phyloP scores from a whole-genome alignment of 495 filamentous ascomycete species.

The Aspergillus leporis region DNA sequence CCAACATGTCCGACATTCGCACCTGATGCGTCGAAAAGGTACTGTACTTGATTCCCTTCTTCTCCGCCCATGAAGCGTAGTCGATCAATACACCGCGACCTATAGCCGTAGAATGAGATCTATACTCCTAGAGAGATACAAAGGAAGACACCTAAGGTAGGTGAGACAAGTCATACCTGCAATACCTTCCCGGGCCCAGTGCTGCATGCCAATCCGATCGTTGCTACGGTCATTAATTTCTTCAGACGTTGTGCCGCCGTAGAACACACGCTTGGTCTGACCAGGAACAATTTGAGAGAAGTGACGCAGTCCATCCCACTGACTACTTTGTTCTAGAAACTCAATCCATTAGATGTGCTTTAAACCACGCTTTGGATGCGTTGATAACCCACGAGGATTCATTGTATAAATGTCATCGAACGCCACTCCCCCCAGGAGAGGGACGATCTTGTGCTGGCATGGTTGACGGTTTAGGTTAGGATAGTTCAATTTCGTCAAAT shows the following conservation, averaged over 20 bases:
- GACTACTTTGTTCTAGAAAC: slow-evolving; percentile 55
- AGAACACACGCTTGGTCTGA: slow-evolving; percentile 45
- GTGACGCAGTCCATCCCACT: slow-evolving; percentile 74
- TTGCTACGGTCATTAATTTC: slow-evolving; percentile 54
- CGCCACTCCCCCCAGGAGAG: slow-evolving; percentile 41
- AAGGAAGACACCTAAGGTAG: not conserved
- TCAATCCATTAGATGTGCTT: not conserved
- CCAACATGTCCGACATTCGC: slow-evolving; percentile 38
- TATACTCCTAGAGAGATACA: not conserved
- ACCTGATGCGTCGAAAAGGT: slow-evolving; percentile 44
- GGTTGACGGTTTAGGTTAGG: slow-evolving; percentile 44
- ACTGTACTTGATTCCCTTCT: slow-evolving; percentile 36
- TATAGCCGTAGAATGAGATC: slow-evolving; percentile 12
- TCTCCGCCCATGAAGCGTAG: slow-evolving; percentile 51
- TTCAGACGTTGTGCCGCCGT: slow-evolving; percentile 46
- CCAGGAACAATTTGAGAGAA: slow-evolving; percentile 34
- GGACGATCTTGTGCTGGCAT: slow-evolving; percentile 42
- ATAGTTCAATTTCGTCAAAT: slow-evolving; percentile 47
- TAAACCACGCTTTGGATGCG: not conserved
- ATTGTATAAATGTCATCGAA: slow-evolving; percentile 66
- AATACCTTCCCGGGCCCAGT: slow-evolving; percentile 47
- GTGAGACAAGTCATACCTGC: slow-evolving; percentile 32
- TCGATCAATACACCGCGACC: slow-evolving; percentile 58
- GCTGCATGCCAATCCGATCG: slow-evolving; percentile 48
- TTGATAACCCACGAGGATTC: slow-evolving; percentile 55